Evolutionary conservation across 225 moss, liverwort and hornwort species (phyloP).

Genomic region (Marchantia polymorpha): DNA sequence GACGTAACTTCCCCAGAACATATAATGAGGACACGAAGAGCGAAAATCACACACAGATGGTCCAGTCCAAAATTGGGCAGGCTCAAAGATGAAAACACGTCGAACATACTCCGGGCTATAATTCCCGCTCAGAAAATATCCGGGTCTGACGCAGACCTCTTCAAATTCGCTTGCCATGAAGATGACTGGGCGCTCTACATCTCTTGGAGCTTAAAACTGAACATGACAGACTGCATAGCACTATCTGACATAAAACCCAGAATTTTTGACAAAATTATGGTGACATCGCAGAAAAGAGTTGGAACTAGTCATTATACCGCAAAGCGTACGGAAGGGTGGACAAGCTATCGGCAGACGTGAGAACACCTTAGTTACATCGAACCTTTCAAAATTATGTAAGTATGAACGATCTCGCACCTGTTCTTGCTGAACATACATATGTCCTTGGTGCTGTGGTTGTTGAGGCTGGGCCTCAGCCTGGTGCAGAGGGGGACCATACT

Average conservation of each 20-base stretch:
- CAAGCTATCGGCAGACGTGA: no score
- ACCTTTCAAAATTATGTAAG: not conserved
- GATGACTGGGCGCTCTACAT: not conserved
- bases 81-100: not conserved
- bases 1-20: no score
- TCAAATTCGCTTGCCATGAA: not conserved
- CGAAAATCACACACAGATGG: not conserved
- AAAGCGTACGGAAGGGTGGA: not conserved
- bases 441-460: constrained; percentile 54
- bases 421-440: constrained; percentile 68
- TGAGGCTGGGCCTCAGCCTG: constrained; percentile 45
- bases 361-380: no score
- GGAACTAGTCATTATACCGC: not conserved
- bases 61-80: not conserved
- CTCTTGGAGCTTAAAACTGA: not conserved
- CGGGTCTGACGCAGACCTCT: not conserved
- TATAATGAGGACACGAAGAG: no score
- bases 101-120: not conserved
- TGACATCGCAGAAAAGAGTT: not conserved
- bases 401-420: constrained; percentile 47
- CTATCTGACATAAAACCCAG: not conserved
- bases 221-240: not conserved
- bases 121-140: not conserved
- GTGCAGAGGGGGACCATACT: constrained; percentile 57
- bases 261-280: not conserved